Conservation (phyloP, 345 rosid species). For the Odontarrhena argentea region DNA sequence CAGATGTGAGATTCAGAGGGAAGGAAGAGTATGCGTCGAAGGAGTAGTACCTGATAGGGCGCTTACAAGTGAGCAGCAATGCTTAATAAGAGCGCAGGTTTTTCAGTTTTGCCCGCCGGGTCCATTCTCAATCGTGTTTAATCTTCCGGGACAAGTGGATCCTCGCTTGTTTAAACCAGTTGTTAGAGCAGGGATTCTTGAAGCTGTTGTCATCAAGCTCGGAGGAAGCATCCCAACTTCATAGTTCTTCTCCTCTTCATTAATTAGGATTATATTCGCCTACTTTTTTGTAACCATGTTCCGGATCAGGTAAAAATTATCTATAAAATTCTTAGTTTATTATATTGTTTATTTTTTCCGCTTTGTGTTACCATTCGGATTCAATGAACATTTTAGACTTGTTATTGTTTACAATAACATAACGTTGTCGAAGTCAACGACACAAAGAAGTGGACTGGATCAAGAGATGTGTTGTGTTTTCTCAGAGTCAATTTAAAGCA, state of each 20-base stretch:
- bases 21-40: conserved; percentile 61
- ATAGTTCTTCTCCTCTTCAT: conserved; percentile 11
- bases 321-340: too few species aligned
- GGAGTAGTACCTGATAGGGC: conserved; percentile 52
- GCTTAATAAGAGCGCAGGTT: conserved; percentile 48
- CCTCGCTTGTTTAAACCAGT: conserved; percentile 55
- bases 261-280: conserved; percentile 10
- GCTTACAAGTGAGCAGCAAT: conserved; percentile 38
- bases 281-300: background rate
- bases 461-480: conserved; percentile 25
- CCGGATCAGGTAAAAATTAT: background rate
- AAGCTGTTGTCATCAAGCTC: conserved; percentile 60
- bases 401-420: background rate
- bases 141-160: conserved; percentile 78
- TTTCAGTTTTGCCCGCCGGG: conserved; percentile 59
- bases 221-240: conserved; percentile 19
- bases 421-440: conserved; percentile 28
- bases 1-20: conserved; percentile 52
- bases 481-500: conserved; percentile 36
- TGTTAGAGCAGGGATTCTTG: conserved; percentile 61
- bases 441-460: conserved; percentile 32
- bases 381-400: background rate
- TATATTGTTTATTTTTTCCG: too few species aligned
- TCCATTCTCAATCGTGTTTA: conserved; percentile 61
- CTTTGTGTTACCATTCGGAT: too few species aligned